These are phyloP conservation scores for Gynostemma pentaphyllum DNA, from an alignment of 306 rosid species.

Conservation along the genomic window DNA sequence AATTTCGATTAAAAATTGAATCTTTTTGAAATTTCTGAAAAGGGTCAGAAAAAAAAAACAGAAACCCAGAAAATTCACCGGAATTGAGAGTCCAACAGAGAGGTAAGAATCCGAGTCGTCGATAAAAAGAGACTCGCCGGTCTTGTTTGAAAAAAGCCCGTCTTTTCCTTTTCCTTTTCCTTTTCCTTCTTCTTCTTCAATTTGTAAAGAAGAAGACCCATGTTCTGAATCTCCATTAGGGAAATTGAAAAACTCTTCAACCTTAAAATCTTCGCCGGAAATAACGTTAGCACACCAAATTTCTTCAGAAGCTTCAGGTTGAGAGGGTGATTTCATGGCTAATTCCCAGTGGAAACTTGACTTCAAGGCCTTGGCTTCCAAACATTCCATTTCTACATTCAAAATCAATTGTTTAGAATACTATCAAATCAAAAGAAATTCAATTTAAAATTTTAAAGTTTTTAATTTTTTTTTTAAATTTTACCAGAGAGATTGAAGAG, in stretches of 20 bases:
- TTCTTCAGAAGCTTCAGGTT: constrained; percentile 35
- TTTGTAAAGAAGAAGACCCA: constrained; percentile 12
- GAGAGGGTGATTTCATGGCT: constrained; percentile 24
- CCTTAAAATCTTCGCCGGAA: constrained; percentile 56
- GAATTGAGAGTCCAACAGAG: constrained; percentile 49
- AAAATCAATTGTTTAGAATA: neutral
- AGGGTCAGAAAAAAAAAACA: neutral
- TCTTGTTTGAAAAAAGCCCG: constrained; percentile 22
- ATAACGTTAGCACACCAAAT: constrained; percentile 22
- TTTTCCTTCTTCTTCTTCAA: constrained; percentile 21
- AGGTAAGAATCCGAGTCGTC: constrained; percentile 36
- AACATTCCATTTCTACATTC: constrained; percentile 53
- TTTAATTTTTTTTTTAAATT: too few relatives aligned
- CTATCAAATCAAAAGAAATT: too few relatives aligned
- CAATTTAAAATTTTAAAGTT: neutral
- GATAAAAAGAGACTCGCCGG: constrained; percentile 16
- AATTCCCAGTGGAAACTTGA: constrained; percentile 54
- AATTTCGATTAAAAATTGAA: neutral
- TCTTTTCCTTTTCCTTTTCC: constrained; percentile 20
- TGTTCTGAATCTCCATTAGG: constrained; percentile 49
- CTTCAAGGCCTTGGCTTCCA: constrained; percentile 57
- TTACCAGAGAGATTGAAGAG: neutral
- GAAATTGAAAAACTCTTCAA: constrained; percentile 71
- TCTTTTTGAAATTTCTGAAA: neutral
- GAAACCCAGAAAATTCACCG: constrained; percentile 33